phyloP scores from a whole-genome alignment of 1,284 basidiomycete genomes.

The Volvariella surrecta region DNA sequence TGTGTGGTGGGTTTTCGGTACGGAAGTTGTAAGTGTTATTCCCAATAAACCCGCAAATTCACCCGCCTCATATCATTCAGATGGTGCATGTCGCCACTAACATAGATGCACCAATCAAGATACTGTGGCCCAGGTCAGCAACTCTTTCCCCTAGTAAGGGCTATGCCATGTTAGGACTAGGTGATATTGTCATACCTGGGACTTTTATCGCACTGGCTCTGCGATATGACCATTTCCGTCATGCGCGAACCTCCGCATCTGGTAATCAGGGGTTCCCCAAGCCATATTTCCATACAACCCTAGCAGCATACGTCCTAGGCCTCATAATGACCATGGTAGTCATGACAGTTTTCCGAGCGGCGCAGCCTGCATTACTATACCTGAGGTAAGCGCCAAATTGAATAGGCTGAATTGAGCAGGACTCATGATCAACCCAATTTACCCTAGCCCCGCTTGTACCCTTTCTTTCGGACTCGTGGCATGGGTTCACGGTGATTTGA shows the following conservation, averaged over 20 bases:
- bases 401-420: not conserved
- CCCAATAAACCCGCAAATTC: not conserved
- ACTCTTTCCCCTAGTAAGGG: constrained; percentile 49
- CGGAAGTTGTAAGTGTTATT: constrained; percentile 54
- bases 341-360: constrained; percentile 76
- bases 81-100: constrained; percentile 92
- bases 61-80: constrained; percentile 24
- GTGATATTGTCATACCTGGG: constrained; percentile 89
- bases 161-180: constrained; percentile 89
- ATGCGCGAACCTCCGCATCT: constrained; percentile 14
- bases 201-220: constrained; percentile 84
- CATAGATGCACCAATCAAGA: constrained; percentile 92
- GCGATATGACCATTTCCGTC: constrained; percentile 73
- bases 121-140: constrained; percentile 77
- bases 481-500: constrained; percentile 45
- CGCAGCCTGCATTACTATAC: constrained; percentile 92
- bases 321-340: constrained; percentile 77
- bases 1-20: constrained; percentile 84
- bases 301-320: constrained; percentile 76
- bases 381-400: constrained; percentile 53
- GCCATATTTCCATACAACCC: constrained; percentile 72
- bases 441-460: constrained; percentile 58
- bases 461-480: constrained; percentile 50
- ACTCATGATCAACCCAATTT: not conserved
- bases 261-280: constrained; percentile 37